Conservation (phyloP, 176 grass and related monocot genomes). For the Musa acuminata region DNA sequence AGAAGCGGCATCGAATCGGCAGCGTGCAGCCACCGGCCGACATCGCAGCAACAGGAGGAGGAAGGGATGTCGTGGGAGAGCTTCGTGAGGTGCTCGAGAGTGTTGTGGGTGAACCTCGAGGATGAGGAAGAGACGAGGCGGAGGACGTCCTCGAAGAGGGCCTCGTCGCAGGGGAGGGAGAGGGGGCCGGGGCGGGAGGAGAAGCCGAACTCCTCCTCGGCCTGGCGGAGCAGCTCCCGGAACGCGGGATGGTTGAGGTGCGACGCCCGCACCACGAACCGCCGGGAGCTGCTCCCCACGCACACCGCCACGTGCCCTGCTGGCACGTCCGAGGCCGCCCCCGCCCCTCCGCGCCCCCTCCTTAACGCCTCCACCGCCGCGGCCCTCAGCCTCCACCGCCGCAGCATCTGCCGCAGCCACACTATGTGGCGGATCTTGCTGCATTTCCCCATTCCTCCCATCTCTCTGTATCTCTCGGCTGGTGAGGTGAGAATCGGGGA, state of each 20-base stretch:
- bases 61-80: neutral
- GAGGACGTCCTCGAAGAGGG: constrained; percentile 64
- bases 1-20: constrained; percentile 56
- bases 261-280: constrained; percentile 74
- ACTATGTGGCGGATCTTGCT: constrained; percentile 79
- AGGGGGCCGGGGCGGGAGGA: constrained; percentile 39
- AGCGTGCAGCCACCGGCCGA: constrained; percentile 5
- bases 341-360: neutral
- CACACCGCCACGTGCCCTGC: constrained; percentile 72
- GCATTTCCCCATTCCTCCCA: constrained; percentile 51
- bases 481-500: neutral
- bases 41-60: constrained; percentile 45
- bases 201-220: constrained; percentile 89
- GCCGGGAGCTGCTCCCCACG: constrained; percentile 53
- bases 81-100: constrained; percentile 55
- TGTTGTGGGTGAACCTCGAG: constrained; percentile 11
- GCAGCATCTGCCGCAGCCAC: constrained; percentile 62
- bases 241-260: constrained; percentile 86
- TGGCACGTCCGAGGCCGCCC: constrained; percentile 25
- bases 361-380: constrained; percentile 21
- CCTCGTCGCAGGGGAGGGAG: constrained; percentile 80
- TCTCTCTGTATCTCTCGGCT: neutral
- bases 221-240: constrained; percentile 65
- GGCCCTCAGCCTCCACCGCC: constrained; percentile 56
- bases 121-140: constrained; percentile 46